A percentile compares a stretch with the other conserved stretches of the same genome.
phyloP scores from a whole-genome alignment of 352 stramenopile genomes.

The Globisporangium ultimum region DNA sequence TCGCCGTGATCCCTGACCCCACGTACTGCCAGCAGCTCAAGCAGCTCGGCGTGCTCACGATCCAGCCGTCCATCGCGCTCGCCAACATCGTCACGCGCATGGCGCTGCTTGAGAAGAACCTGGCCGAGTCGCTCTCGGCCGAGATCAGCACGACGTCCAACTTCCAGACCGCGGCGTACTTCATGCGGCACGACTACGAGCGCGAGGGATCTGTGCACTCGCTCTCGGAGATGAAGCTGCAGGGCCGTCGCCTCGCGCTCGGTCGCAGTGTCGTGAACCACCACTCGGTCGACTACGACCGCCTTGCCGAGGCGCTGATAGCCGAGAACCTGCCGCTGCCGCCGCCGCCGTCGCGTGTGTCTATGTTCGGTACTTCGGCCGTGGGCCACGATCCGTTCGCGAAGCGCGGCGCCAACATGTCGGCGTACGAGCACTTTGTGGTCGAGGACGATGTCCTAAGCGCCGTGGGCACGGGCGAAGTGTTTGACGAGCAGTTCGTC shows the following conservation, averaged over 20 bases:
- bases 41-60: conserved; percentile 47
- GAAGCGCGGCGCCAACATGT: conserved; percentile 29
- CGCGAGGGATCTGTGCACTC: conserved; percentile 23
- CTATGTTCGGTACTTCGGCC: conserved; percentile 59
- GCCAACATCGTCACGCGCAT: conserved; percentile 65
- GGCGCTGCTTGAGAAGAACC: conserved; percentile 41
- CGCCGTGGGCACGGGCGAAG: conserved; percentile 14
- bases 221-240: conserved; percentile 35
- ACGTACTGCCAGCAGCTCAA: conserved; percentile 35
- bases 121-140: conserved; percentile 32
- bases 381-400: conserved; percentile 52
- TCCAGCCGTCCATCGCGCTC: conserved; percentile 59
- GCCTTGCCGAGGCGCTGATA: conserved; percentile 30
- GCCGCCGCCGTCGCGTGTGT: conserved; percentile 54
- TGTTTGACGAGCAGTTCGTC: conserved; percentile 45
- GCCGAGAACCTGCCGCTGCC: conserved; percentile 43
- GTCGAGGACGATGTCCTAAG: conserved; percentile 28
- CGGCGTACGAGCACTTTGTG: conserved; percentile 64
- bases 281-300: conserved; percentile 58
- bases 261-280: conserved; percentile 60
- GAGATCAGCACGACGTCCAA: conserved; percentile 44
- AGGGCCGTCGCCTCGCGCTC: conserved; percentile 29
- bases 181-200: conserved; percentile 35
- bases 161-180: conserved; percentile 51
- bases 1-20: conserved; percentile 45